Evolutionary conservation across 768 basidiomycete genomes (phyloP).

Genomic region (Mycena albidolilacea): DNA sequence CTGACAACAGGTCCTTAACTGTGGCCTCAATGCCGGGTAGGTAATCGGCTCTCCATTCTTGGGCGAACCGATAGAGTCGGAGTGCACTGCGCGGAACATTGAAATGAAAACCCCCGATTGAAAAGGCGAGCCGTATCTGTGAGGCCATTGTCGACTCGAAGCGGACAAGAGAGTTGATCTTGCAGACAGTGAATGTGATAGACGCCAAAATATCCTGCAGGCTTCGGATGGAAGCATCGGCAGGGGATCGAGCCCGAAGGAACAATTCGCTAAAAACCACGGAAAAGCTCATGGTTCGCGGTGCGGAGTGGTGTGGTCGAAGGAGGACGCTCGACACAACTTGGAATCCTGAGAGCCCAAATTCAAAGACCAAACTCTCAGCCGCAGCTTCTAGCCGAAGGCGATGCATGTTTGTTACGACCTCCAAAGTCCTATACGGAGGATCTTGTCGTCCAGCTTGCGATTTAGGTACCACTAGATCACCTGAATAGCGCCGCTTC

Average conservation of each 20-base stretch:
- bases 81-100: slow-evolving; percentile 87
- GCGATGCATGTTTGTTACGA: slow-evolving; percentile 58
- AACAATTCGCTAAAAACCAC: slow-evolving; percentile 66
- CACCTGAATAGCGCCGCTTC: slow-evolving; percentile 53
- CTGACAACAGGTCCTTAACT: slow-evolving; percentile 74
- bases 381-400: slow-evolving; percentile 76
- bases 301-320: slow-evolving; percentile 44
- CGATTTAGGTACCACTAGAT: slow-evolving; percentile 26
- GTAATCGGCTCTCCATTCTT: slow-evolving; percentile 88
- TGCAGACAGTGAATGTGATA: slow-evolving; percentile 63
- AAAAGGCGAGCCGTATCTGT: slow-evolving; percentile 60
- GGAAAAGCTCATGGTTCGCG: slow-evolving; percentile 63
- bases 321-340: slow-evolving; percentile 55
- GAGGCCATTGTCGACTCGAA: slow-evolving; percentile 59
- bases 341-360: slow-evolving; percentile 61
- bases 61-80: slow-evolving; percentile 81
- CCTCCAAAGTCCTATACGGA: slow-evolving; percentile 45
- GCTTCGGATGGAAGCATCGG: slow-evolving; percentile 53
- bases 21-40: slow-evolving; percentile 82
- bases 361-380: slow-evolving; percentile 78
- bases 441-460: slow-evolving; percentile 37
- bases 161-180: slow-evolving; percentile 61
- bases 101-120: slow-evolving; percentile 62
- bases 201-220: slow-evolving; percentile 76
- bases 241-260: slow-evolving; percentile 71